phyloP scores from a whole-genome alignment of 352 stramenopile genomes.

The Thalassiosira livingstoniorum region DNA sequence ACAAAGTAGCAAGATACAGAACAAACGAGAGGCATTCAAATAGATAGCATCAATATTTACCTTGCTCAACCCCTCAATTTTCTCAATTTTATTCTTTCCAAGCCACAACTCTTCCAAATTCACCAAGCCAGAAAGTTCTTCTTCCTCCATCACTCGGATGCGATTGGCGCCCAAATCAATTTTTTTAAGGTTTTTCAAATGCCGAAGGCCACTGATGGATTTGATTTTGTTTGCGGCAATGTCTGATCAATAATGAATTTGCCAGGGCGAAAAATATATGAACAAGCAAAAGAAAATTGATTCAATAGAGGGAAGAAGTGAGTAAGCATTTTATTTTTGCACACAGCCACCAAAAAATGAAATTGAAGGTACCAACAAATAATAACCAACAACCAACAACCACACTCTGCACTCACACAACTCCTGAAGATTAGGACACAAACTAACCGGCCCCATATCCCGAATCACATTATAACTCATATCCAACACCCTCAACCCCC shows the following conservation, averaged over 20 bases:
- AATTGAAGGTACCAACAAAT: not conserved
- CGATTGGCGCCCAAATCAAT: slow-evolving; percentile 97
- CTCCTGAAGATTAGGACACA: slow-evolving; percentile 89
- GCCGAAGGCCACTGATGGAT: slow-evolving; percentile 90
- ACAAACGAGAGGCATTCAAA: too few relatives aligned
- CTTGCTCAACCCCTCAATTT: slow-evolving; percentile 85
- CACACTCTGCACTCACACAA: slow-evolving; percentile 69
- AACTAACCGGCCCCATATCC: slow-evolving; percentile 84
- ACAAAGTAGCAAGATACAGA: too few relatives aligned
- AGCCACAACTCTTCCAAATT: slow-evolving; percentile 96
- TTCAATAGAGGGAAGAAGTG: too few relatives aligned
- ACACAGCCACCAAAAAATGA: not conserved
- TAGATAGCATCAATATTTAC: too few relatives aligned
- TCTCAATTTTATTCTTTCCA: slow-evolving; percentile 98
- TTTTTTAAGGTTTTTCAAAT: slow-evolving; percentile 91
- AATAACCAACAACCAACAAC: slow-evolving; percentile 11
- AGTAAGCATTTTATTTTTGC: too few relatives aligned
- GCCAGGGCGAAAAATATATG: not conserved
- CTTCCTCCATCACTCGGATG: slow-evolving; percentile 90
- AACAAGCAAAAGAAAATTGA: slow-evolving; percentile 1
- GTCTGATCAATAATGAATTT: slow-evolving; percentile 43
- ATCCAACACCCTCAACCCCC: slow-evolving; percentile 88
- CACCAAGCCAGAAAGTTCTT: slow-evolving; percentile 89
- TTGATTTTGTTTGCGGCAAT: slow-evolving; percentile 99
- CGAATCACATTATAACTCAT: slow-evolving; percentile 97